Conservation (phyloP, 2,329 filamentous ascomycete species). For the Fusarium robinianum region DNA sequence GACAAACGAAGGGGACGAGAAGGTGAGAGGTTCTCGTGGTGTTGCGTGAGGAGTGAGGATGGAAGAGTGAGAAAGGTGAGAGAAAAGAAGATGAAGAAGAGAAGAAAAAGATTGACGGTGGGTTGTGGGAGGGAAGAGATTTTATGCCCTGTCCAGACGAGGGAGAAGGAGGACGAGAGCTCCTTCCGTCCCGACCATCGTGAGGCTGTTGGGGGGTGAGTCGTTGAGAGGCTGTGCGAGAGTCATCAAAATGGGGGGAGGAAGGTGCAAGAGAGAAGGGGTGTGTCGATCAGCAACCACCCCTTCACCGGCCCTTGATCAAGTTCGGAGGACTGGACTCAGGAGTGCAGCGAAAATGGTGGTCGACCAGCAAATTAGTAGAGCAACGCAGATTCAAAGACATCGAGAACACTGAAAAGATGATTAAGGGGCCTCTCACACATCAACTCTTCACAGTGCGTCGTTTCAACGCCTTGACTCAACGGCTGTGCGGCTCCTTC, state of each 20-base stretch:
- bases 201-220: conserved; percentile 26
- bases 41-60: conserved; percentile 20
- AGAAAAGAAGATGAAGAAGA: conserved; percentile 8
- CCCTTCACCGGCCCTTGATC: no score
- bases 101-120: conserved; percentile 14
- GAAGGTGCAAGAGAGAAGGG: conserved; percentile 25
- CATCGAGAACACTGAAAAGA: not conserved
- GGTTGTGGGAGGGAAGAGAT: conserved; percentile 6
- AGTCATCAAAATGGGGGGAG: conserved; percentile 1
- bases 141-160: conserved; percentile 10
- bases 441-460: no score
- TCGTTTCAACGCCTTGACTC: no score
- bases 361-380: no score
- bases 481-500: not conserved
- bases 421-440: not conserved
- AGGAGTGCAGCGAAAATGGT: no score
- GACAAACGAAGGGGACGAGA: conserved; percentile 25
- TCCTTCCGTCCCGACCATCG: conserved; percentile 25
- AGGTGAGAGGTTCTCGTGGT: conserved; percentile 14
- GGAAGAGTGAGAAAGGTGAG: conserved; percentile 17
- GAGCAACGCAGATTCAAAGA: no score
- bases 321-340: no score
- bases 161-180: conserved; percentile 18
- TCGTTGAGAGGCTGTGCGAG: conserved; percentile 10
- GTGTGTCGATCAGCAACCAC: conserved; percentile 1